phyloP scores from a whole-genome alignment of 1,284 basidiomycete genomes.

The Tetrapyrgos nigripes region DNA sequence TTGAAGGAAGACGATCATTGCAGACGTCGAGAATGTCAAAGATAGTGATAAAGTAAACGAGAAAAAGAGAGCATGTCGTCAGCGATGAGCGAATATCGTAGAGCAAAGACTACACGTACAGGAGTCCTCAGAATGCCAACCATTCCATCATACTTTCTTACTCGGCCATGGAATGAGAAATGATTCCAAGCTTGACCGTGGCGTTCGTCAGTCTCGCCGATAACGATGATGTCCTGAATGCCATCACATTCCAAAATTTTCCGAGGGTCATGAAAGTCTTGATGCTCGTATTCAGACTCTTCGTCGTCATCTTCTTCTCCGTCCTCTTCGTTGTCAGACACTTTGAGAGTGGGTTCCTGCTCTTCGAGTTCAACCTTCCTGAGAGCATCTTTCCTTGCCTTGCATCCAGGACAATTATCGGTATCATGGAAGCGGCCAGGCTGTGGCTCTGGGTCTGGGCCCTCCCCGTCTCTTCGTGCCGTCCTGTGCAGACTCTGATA shows the following conservation, averaged over 20 bases:
- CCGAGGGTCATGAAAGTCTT: conserved; percentile 24
- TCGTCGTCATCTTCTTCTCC: conserved; percentile 24
- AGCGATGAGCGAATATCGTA: conserved; percentile 1
- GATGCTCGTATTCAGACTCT: conserved; percentile 9
- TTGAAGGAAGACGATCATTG: background rate
- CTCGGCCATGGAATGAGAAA: conserved; percentile 66
- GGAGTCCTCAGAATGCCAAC: conserved; percentile 64
- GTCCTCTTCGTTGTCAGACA: conserved; percentile 16
- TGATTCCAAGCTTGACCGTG: conserved; percentile 67
- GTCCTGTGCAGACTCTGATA: conserved; percentile 11
- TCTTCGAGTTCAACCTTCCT: conserved; percentile 9
- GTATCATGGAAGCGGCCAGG: conserved; percentile 38
- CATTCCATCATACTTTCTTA: conserved; percentile 73
- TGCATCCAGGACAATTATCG: conserved; percentile 45
- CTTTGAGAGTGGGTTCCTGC: background rate
- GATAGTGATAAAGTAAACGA: background rate
- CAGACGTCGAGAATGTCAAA: background rate
- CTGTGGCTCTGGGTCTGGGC: background rate
- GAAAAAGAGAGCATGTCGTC: background rate
- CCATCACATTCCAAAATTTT: conserved; percentile 50
- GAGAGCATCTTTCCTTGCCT: conserved; percentile 22
- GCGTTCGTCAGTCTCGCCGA: conserved; percentile 62
- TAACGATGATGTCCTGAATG: conserved; percentile 62
- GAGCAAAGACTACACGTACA: conserved; percentile 29
- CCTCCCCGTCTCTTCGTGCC: too few species aligned